These are phyloP conservation scores for Plantago ovata DNA, from an alignment of 257 asterid species.

Conservation along the genomic window DNA sequence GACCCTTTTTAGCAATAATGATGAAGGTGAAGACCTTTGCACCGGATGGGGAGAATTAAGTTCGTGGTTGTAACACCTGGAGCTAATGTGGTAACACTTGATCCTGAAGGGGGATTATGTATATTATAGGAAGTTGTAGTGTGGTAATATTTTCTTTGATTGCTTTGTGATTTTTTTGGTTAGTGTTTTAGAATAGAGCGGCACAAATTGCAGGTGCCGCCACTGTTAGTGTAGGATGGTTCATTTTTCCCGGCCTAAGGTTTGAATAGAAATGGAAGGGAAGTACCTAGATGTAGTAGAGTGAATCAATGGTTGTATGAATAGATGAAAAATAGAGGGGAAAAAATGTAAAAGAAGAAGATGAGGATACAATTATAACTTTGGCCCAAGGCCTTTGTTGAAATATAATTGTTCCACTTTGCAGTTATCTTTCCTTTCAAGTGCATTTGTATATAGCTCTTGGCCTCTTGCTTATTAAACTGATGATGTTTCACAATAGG, in stretches of 20 bases:
- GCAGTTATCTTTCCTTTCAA: not conserved
- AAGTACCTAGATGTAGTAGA: constrained; percentile 35
- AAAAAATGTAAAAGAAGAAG: constrained; percentile 6
- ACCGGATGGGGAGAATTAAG: constrained; percentile 94
- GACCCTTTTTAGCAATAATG: constrained; percentile 83
- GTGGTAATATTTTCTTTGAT: constrained; percentile 14
- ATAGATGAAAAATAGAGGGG: constrained; percentile 9
- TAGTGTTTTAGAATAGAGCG: constrained; percentile 35
- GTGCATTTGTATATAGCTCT: not conserved
- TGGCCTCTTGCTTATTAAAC: not conserved
- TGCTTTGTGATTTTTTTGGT: constrained; percentile 34
- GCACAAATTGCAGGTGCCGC: constrained; percentile 42
- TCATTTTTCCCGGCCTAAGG: constrained; percentile 35
- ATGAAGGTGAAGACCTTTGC: constrained; percentile 89
- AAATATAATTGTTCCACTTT: constrained; percentile 10
- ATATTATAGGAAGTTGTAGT: constrained; percentile 63
- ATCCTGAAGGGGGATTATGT: constrained; percentile 35
- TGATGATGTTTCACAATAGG: not conserved
- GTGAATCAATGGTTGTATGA: constrained; percentile 28
- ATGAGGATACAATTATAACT: not conserved
- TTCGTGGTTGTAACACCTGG: constrained; percentile 56
- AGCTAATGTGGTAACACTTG: not conserved
- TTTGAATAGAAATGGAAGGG: constrained; percentile 46
- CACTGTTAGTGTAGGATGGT: constrained; percentile 35
- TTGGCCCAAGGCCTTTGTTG: constrained; percentile 36